Base-by-base conservation (phyloP, 768 basidiomycete species). In the Russula emetica region DNA sequence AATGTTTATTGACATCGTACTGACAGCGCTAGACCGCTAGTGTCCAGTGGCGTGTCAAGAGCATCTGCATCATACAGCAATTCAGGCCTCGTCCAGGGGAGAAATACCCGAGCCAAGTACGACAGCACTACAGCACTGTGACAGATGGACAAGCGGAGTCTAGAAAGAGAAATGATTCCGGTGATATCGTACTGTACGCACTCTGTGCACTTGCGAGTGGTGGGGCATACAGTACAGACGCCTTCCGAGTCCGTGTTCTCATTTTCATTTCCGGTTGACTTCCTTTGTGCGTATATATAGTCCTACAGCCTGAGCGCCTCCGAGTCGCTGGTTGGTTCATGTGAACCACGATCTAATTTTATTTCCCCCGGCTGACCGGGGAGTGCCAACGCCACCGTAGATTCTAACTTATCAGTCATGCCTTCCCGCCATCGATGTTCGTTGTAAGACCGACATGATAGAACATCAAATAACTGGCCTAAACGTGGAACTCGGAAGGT, bases 91-190 rank as follows among this genome's bases (percentile, higher is more conserved):
- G n/a, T 20, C 11, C n/a, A 14, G 7, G 34, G 13, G 14, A 24
- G 10, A 16, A 7, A 16, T 47, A 8, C 20, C 55, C 30, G 5
- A 45, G 30, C 42, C 20, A 11, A 14, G 42, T 9, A 45, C 32
- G 9, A 45, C 42, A 58, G 56, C 44, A 45, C 56, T 58, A 58
- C 56, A n/a, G 11, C 42, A 58, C 18, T 2, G 5, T 45, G 56
- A 47, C 56, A 58, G 42, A 45, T 58, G 42, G 13, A 5, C 5
- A 22, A 22, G 56, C 56, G 56, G 56, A 58, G 56, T 58, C 30
- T 11, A 30, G n/a, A 45, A 45, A 32, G 30, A 14, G 18, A 42
- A 56, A 16, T 18, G 18, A 30, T 42, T 20, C 55, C 22, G 36
- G 54, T 40, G 38, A 40, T 18, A 40, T 2, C 14, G 38, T 22